A percentile compares a stretch with the other conserved stretches of the same genome.
Evolutionary conservation across 805 yeast species (phyloP).

Genomic region (Candida dajiaensis): DNA sequence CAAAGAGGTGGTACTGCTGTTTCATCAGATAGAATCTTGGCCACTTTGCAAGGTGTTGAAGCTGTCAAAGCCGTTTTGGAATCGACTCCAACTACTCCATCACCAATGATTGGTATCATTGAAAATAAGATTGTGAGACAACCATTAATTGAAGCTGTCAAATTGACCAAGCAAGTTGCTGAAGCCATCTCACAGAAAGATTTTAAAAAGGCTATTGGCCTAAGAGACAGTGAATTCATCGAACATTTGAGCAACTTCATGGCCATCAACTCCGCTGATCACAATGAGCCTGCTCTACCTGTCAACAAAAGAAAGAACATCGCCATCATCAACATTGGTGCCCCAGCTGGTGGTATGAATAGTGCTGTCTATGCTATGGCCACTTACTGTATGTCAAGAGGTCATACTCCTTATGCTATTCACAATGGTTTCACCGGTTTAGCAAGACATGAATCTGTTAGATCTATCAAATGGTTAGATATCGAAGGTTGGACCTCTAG

Average conservation of each 20-base stretch:
- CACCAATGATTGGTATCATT: constrained; percentile 70
- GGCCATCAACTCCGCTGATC: constrained; percentile 64
- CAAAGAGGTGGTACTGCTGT: constrained; percentile 83
- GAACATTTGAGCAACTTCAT: constrained; percentile 60
- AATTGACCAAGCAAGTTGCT: constrained; percentile 66
- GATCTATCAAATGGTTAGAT: constrained; percentile 58
- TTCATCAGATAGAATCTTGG: constrained; percentile 64
- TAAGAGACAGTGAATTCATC: constrained; percentile 66
- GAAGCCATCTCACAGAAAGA: constrained; percentile 58
- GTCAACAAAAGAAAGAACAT: constrained; percentile 48
- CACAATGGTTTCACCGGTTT: constrained; percentile 73
- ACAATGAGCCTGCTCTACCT: constrained; percentile 55
- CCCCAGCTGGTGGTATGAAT: constrained; percentile 75
- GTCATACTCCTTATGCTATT: constrained; percentile 67
- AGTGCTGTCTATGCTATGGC: constrained; percentile 75
- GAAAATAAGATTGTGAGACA: constrained; percentile 66
- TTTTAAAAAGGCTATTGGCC: constrained; percentile 61
- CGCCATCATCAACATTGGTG: constrained; percentile 73
- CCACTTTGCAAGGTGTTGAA: constrained; percentile 78
- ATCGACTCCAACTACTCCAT: constrained; percentile 61
- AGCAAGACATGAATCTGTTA: constrained; percentile 54
- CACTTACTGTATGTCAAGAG: constrained; percentile 66
- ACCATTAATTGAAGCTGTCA: constrained; percentile 70
- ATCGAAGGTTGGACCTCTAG: constrained; percentile 66
- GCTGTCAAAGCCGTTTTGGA: constrained; percentile 74